Conservation (phyloP, 1,284 basidiomycete genomes). For the Tilletia walkeri region DNA sequence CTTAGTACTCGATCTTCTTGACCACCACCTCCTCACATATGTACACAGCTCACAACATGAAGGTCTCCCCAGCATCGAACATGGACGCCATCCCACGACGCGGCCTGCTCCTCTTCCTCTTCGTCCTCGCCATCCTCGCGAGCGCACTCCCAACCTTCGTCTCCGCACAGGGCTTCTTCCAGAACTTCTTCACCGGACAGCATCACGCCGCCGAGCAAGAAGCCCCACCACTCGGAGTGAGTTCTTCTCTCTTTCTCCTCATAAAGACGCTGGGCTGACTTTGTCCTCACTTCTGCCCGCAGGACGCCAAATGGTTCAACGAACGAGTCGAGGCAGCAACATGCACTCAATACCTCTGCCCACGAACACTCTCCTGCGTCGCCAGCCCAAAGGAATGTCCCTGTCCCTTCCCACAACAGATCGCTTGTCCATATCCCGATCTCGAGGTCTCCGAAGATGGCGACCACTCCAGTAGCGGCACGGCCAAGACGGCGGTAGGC, state of each 20-base stretch:
- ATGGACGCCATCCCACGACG: background rate
- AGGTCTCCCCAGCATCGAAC: background rate
- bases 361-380: constrained; percentile 48
- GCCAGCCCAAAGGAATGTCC: constrained; percentile 44
- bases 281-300: background rate
- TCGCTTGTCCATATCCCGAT: constrained; percentile 20
- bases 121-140: constrained; percentile 1
- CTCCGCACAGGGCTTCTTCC: constrained; percentile 30
- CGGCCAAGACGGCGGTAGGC: background rate
- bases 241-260: constrained; percentile 14
- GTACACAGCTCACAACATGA: background rate
- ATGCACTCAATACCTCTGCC: constrained; percentile 44
- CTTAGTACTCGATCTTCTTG: background rate
- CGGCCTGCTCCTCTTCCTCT: background rate
- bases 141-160: background rate
- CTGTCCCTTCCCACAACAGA: constrained; percentile 43
- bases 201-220: constrained; percentile 28
- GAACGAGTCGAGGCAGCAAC: constrained; percentile 42
- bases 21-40: background rate
- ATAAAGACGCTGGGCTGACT: background rate
- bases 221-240: constrained; percentile 38
- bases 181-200: constrained; percentile 40
- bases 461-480: background rate
- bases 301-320: constrained; percentile 45
- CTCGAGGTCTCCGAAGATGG: background rate